These are phyloP conservation scores for Leishmania major DNA, from an alignment of 208 protist genomes.

Conservation along the genomic window DNA sequence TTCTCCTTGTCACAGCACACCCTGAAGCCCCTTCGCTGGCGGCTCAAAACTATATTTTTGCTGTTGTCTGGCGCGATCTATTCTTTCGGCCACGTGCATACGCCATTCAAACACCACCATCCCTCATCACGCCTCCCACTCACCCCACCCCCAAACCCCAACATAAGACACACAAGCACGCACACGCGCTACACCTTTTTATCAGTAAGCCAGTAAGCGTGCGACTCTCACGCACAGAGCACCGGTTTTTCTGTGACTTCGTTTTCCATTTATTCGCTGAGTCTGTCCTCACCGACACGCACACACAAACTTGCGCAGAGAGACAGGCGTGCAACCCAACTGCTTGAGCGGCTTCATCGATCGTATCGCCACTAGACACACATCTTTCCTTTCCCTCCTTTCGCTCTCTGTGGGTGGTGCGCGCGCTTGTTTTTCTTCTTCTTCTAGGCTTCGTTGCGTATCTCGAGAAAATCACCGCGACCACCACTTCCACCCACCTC, in stretches of 20 bases:
- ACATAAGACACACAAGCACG: neutral
- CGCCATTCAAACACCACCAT: neutral
- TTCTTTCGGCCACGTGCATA: neutral
- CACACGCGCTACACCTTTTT: neutral
- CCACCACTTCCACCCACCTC: neutral
- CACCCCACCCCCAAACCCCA: neutral
- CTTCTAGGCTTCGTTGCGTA: neutral
- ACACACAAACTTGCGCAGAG: neutral
- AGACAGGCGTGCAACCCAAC: neutral
- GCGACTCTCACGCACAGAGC: neutral
- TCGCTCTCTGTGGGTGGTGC: neutral
- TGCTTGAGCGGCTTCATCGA: neutral
- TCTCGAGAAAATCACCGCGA: neutral
- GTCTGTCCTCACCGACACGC: neutral
- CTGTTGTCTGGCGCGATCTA: neutral
- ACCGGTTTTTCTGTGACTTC: neutral
- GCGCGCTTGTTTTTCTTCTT: neutral
- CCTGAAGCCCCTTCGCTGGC: neutral
- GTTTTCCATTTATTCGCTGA: neutral
- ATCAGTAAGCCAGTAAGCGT: neutral
- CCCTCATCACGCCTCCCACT: neutral
- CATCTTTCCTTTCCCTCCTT: neutral
- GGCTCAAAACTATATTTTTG: neutral
- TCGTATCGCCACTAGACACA: neutral
- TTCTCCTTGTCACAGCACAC: neutral